phyloP scores from a whole-genome alignment of 495 filamentous ascomycete species.

The Aspergillus taichungensis region DNA sequence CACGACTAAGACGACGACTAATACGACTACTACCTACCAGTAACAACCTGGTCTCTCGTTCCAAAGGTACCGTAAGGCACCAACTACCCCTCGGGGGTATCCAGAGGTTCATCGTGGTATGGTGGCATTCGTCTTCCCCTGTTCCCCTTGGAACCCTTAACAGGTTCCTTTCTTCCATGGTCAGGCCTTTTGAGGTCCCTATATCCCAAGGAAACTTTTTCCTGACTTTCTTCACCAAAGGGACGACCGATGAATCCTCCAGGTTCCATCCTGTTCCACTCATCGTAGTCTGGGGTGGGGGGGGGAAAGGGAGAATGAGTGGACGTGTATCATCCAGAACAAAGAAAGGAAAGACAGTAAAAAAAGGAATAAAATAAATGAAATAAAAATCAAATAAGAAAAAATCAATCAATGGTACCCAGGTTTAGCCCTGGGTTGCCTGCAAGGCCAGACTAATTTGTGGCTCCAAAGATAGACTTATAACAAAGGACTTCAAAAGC shows the following conservation, averaged over 20 bases:
- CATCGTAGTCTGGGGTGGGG: conserved; percentile 1
- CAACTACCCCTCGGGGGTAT: too few relatives aligned
- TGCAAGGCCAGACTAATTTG: background rate
- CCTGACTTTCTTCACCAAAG: background rate
- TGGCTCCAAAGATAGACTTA: conserved; percentile 9
- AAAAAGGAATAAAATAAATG: conserved; percentile 5
- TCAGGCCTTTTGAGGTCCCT: too few relatives aligned
- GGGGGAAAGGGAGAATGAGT: conserved; percentile 3
- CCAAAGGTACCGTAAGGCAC: too few relatives aligned
- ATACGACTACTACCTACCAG: too few relatives aligned
- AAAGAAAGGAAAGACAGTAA: conserved; percentile 9
- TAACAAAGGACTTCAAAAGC: conserved; percentile 23
- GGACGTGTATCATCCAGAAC: conserved; percentile 6
- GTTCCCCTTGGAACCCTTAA: too few relatives aligned
- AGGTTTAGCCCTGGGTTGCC: background rate
- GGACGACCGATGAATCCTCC: background rate
- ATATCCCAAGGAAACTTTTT: too few relatives aligned
- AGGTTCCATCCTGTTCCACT: conserved; percentile 8
- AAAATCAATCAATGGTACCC: too few relatives aligned
- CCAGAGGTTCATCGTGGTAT: too few relatives aligned
- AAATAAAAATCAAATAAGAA: too few relatives aligned
- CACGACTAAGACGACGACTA: background rate
- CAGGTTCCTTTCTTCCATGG: too few relatives aligned
- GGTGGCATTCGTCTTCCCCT: too few relatives aligned
- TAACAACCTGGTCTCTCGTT: too few relatives aligned